phyloP scores from a whole-genome alignment of 139 green algal genomes.

The Chlorella sorokiniana region DNA sequence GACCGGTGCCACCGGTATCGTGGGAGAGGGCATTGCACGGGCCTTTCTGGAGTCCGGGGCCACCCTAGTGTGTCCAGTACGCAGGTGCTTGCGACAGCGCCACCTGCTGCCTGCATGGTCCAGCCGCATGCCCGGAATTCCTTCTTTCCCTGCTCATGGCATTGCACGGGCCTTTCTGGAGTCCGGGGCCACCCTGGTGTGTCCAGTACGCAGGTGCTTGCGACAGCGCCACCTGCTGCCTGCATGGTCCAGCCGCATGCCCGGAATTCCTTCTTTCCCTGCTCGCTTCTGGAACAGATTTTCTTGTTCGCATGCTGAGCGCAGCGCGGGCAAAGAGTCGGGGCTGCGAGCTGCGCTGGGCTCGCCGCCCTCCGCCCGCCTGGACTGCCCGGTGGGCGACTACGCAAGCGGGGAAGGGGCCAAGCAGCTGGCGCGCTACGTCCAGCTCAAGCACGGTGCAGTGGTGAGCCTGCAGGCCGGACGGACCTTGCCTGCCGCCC shows the following conservation, averaged over 20 bases:
- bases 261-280: background rate
- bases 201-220: background rate
- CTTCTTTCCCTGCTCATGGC: no score
- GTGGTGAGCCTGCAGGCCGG: background rate
- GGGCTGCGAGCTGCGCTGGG: constrained; percentile 2
- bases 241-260: no score
- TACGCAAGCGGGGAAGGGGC: constrained; percentile 6
- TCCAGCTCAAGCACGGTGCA: constrained; percentile 7
- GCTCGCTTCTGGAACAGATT: background rate
- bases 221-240: no score
- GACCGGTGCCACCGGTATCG: constrained; percentile 17
- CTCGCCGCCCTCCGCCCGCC: background rate
- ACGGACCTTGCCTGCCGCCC: no score
- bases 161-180: constrained; percentile 19
- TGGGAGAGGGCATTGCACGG: constrained; percentile 32
- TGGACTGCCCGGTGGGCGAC: background rate
- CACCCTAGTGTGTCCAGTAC: constrained; percentile 14
- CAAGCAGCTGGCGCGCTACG: background rate
- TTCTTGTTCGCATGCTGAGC: no score
- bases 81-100: no score
- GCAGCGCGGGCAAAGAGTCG: constrained; percentile 2
- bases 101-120: no score
- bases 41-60: constrained; percentile 7
- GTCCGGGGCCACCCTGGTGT: constrained; percentile 7
- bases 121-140: no score